Percentiles rank a stretch among this genome's conserved stretches.
Evolutionary conservation across 345 rosid genomes (phyloP).

Genomic region (Microthlaspi erraticum): DNA sequence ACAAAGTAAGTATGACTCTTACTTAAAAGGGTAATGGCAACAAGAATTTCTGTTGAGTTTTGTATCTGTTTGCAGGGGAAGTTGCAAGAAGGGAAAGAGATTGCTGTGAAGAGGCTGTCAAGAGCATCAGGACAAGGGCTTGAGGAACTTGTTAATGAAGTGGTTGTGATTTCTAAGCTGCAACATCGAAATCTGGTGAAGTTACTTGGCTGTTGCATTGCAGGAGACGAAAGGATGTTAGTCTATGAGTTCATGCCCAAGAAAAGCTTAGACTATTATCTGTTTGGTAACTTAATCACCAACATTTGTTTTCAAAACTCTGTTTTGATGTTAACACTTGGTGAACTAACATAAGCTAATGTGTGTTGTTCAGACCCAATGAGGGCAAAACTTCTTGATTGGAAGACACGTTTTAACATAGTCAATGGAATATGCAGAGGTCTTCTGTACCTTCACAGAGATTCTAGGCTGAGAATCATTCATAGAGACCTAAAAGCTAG

Average conservation of each 20-base stretch:
- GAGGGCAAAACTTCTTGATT: constrained; percentile 42
- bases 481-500: constrained; percentile 60
- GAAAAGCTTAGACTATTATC: constrained; percentile 50
- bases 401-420: constrained; percentile 51
- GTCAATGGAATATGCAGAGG: constrained; percentile 59
- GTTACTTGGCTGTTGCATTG: constrained; percentile 42
- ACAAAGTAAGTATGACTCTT: constrained; percentile 36
- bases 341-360: constrained; percentile 34
- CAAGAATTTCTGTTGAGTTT: background rate
- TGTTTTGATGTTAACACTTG: background rate
- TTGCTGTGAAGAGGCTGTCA: constrained; percentile 69
- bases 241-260: constrained; percentile 64
- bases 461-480: constrained; percentile 56
- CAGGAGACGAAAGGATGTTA: constrained; percentile 62
- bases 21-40: background rate
- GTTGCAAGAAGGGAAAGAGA: constrained; percentile 48
- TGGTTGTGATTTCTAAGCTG: constrained; percentile 60
- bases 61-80: constrained; percentile 49
- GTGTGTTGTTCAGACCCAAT: constrained; percentile 39
- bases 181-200: constrained; percentile 60
- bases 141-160: constrained; percentile 66
- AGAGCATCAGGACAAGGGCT: constrained; percentile 68
- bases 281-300: background rate
- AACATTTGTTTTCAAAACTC: too few species aligned
- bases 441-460: constrained; percentile 53